Evolutionary conservation across 176 grass and related monocot species (phyloP).

Genomic region (Triticum turgidum): DNA sequence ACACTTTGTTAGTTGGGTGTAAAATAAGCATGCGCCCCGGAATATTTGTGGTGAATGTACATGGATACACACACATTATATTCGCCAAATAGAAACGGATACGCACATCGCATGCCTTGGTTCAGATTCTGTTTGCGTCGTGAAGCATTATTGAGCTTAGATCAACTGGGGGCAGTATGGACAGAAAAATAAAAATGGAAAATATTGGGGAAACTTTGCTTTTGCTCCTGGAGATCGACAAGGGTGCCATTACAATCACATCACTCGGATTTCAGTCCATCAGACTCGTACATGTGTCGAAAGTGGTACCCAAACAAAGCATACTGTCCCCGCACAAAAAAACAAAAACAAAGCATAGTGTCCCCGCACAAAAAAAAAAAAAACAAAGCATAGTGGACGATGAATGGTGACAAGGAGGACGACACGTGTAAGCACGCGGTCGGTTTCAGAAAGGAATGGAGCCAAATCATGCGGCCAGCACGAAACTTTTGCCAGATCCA

Average conservation of each 20-base stretch:
- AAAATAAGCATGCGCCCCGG: too few species aligned
- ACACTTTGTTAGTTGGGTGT: too few species aligned
- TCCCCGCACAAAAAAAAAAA: too few species aligned
- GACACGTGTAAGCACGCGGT: background rate
- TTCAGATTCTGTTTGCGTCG: background rate
- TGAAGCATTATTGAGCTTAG: background rate
- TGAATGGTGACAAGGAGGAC: background rate
- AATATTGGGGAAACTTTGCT: background rate
- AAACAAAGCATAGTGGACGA: background rate
- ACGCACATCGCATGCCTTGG: background rate
- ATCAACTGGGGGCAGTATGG: background rate
- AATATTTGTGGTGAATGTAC: too few species aligned
- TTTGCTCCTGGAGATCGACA: background rate
- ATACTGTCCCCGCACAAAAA: background rate
- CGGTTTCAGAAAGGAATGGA: background rate
- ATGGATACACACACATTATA: too few species aligned
- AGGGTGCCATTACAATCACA: background rate
- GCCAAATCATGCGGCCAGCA: background rate
- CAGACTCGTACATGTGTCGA: background rate
- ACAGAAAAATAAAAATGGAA: background rate
- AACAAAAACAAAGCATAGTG: background rate
- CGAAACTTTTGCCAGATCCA: background rate
- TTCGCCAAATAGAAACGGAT: background rate
- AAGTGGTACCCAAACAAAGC: background rate
- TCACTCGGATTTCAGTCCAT: too few species aligned